Evolutionary conservation across 129 eudicot species (phyloP), one percentile per base, ranked within the genome.

Genomic region (Solidago caesia): DNA sequence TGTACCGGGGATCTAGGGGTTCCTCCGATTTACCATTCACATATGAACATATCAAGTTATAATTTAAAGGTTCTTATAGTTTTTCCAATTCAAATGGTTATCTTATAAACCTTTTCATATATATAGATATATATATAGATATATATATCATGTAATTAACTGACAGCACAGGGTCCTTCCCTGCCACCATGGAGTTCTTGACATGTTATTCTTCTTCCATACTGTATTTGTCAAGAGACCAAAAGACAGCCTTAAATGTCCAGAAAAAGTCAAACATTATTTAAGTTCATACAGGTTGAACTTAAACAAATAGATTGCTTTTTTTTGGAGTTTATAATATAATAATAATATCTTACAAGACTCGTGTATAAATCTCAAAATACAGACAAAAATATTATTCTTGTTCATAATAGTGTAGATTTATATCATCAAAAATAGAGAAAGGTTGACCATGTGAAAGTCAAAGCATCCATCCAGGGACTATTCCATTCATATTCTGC

Each of bases 391-490:
- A 64, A 44, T 11, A 39, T 73, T 79, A 59, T 68, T 59, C 29
- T 72, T 65, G 49, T 73, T 79, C 68, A 72, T 79, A 56, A 75
- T 59, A 56, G 52, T 63, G 62, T 45, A 65, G 56, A 73, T 10
- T 72, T 79, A 44, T 70, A 72, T 64, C 78, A 79, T 73, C 78
- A 72, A 79, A 57, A 65, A 46, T 66, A 9, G 63, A 72, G 26
- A 56, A 33, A 77, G 64, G 68, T 72, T 72, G 73, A 79, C 74
- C 74, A 55, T 55, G 62, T 16, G 29, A 16, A 60, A 70, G 63
- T 84, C 74, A 91, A 65, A 84, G 97, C 96, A 89, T 92, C 97
- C 97, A 92, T 11, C 89, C 97, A 5, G 97, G 96, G 67, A 89
- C 72, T 29, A 89, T 27, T 55, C 93, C 97, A 44, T 79, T 82